phyloP scores from a whole-genome alignment of 306 rosid genomes.

The Glycine latifolia region DNA sequence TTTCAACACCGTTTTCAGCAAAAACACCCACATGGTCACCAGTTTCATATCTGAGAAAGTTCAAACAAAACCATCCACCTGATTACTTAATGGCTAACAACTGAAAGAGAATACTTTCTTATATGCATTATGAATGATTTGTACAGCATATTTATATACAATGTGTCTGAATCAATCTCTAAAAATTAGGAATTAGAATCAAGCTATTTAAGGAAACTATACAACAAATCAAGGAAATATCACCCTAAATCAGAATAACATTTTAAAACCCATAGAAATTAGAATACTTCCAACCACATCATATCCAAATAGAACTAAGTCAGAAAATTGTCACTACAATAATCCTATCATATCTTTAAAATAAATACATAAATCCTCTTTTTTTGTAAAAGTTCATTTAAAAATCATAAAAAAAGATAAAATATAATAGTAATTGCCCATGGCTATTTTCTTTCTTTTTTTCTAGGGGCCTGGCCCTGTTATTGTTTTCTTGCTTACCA shows the following conservation, averaged over 20 bases:
- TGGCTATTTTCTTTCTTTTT: not conserved
- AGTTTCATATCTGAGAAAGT: conserved; percentile 72
- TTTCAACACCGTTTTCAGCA: conserved; percentile 56
- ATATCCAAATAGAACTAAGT: not conserved
- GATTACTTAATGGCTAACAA: conserved; percentile 32
- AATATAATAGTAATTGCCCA: not conserved
- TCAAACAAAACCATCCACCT: conserved; percentile 32
- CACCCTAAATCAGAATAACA: not conserved
- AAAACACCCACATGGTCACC: conserved; percentile 87
- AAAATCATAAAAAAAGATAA: not conserved
- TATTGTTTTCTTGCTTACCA: not conserved
- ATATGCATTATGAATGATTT: not conserved
- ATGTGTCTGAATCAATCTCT: not conserved
- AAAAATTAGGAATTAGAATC: not conserved
- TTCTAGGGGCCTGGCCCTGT: not conserved
- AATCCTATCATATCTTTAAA: not conserved
- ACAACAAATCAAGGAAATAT: not conserved
- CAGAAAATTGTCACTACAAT: not conserved
- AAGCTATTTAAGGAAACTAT: not conserved
- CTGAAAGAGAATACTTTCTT: not conserved
- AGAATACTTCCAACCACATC: not conserved
- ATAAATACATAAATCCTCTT: not conserved
- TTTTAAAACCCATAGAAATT: not conserved
- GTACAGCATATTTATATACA: not conserved
- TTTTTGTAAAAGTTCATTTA: not conserved